Base-by-base conservation (phyloP, 75 land plant species). In the Isoetes taiwanensis region DNA sequence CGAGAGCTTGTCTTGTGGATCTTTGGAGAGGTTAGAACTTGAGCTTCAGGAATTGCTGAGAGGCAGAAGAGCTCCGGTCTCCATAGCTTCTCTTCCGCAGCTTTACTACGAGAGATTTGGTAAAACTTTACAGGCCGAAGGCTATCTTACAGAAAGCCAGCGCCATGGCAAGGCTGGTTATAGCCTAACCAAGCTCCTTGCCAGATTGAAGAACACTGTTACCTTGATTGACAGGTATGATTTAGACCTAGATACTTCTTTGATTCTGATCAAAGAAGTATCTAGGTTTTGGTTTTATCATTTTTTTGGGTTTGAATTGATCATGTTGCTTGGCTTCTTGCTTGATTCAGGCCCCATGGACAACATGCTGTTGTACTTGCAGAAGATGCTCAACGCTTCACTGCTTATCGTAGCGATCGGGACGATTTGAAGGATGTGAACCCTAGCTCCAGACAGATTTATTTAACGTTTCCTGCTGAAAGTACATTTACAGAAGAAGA, bases 331-430 rank as follows among this genome's bases (percentile, higher is more conserved):
- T n/a, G n/a, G n/a, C n/a, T n/a, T n/a, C n/a, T n/a, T n/a, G n/a
- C n/a, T n/a, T n/a, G n/a, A n/a, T n/a, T n/a, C 72, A 80, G 98
- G 64, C 96, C 99, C 53, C 99, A 94, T 70, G 99, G 99, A 27
- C 99, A 94, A 62, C 99, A 94, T 72, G 70, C 86, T 17, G 80
- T 94, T 0, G 82, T 94, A 27, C 72, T 94, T 56, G 86, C 88
- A 1, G 96, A 94, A 68, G 99, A 94, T 78, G 83, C 84, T 23
- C 64, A 70, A 39, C 58, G 70, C 33, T 71, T 64, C 52, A 64
- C 59, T 17, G 74, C 56, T 2, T 71, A 52, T 40, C 58, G 74
- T 21, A n/a, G n/a, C n/a, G n/a, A n/a, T n/a, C n/a, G n/a, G n/a
- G n/a, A n/a, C n/a, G n/a, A n/a, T n/a, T n/a, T n/a, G n/a, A 79